Evolutionary conservation across 129 eudicot genomes (phyloP).

Genomic region (Heracleum sosnowskyi): DNA sequence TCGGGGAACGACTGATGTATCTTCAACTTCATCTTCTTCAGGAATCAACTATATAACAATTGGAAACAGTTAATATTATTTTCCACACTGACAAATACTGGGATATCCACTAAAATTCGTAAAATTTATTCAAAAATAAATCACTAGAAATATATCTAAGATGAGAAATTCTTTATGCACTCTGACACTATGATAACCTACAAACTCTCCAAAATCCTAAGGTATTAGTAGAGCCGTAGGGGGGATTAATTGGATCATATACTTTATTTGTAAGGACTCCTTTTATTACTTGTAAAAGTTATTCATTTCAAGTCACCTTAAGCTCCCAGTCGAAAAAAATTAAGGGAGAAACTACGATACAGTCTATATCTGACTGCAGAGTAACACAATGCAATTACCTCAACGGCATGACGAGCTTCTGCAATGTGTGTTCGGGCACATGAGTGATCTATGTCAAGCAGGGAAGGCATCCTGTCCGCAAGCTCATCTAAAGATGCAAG

Average conservation of each 20-base stretch:
- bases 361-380: neutral
- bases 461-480: slow-evolving; percentile 76
- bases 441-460: slow-evolving; percentile 90
- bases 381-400: slow-evolving; percentile 34
- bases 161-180: neutral
- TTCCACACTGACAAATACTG: neutral
- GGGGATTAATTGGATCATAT: neutral
- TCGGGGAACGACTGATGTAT: slow-evolving; percentile 25
- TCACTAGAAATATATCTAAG: neutral
- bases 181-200: neutral
- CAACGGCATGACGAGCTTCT: slow-evolving; percentile 68
- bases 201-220: neutral
- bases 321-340: neutral
- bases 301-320: neutral
- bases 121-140: neutral
- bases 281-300: neutral
- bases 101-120: neutral
- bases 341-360: neutral
- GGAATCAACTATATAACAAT: slow-evolving; percentile 47
- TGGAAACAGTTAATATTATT: neutral
- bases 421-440: slow-evolving; percentile 87
- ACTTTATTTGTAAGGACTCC: neutral
- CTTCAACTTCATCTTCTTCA: slow-evolving; percentile 75
- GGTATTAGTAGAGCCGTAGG: neutral
- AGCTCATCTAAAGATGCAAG: slow-evolving; percentile 76